These are phyloP conservation scores for Bipolaris cookei DNA, from an alignment of 2,329 filamentous ascomycete species.

Conservation along the genomic window DNA sequence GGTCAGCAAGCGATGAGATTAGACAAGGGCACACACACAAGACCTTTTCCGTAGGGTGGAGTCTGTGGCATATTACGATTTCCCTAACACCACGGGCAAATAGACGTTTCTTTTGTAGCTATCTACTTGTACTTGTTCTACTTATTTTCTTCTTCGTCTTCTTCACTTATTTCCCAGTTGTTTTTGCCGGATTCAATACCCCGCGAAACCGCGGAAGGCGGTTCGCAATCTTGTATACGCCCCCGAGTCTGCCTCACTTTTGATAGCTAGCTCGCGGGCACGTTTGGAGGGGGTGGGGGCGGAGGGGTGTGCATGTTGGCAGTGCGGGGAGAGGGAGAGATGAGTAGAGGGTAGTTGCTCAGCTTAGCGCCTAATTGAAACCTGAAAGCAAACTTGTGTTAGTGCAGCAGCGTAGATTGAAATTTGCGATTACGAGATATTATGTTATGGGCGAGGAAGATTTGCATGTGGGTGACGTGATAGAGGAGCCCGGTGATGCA, in stretches of 20 bases:
- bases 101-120: conserved; percentile 34
- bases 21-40: conserved; percentile 28
- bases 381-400: conserved; percentile 24
- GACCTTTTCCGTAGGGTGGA: conserved; percentile 29
- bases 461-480: conserved; percentile 42
- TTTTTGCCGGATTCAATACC: conserved; percentile 45
- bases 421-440: conserved; percentile 41
- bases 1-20: conserved; percentile 45
- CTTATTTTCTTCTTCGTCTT: background rate
- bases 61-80: conserved; percentile 39
- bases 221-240: conserved; percentile 45
- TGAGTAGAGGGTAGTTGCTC: conserved; percentile 37
- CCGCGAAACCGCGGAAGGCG: conserved; percentile 37
- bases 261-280: conserved; percentile 10
- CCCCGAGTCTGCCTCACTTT: conserved; percentile 29
- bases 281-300: conserved; percentile 10
- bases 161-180: conserved; percentile 32
- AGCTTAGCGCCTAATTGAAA: conserved; percentile 46
- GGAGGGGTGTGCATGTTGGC: conserved; percentile 37
- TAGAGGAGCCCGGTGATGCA: conserved; percentile 40
- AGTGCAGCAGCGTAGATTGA: background rate
- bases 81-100: conserved; percentile 28
- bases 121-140: conserved; percentile 2
- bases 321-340: conserved; percentile 20
- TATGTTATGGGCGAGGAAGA: conserved; percentile 20